These are phyloP conservation scores for Mrakia frigida DNA, from an alignment of 768 basidiomycete species.

Conservation along the genomic window DNA sequence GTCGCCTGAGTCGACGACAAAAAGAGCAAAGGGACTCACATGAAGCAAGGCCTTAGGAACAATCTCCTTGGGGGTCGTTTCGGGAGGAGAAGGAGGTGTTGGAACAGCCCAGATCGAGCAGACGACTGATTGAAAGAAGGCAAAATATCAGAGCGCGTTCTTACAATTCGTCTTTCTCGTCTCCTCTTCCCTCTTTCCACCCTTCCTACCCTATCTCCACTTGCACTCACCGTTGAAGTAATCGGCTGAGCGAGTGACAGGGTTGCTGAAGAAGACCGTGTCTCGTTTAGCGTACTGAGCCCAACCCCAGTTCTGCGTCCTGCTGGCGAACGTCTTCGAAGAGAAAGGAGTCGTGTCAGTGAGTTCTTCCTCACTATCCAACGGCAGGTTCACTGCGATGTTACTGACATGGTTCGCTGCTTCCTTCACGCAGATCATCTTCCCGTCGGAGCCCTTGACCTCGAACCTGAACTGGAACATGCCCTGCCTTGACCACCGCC, in stretches of 20 bases:
- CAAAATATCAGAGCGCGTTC: no score
- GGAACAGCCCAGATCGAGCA: slow-evolving; percentile 7
- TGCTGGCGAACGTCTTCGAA: slow-evolving; percentile 20
- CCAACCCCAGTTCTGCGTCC: slow-evolving; percentile 26
- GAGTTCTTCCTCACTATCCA: no score
- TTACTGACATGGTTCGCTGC: slow-evolving; percentile 15
- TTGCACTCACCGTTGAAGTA: neutral
- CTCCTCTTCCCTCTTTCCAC: no score
- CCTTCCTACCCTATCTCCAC: no score
- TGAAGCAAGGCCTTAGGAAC: neutral
- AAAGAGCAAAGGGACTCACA: no score
- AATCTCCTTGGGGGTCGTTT: neutral
- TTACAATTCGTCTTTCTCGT: no score
- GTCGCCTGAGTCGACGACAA: neutral
- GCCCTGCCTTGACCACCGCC: slow-evolving; percentile 6
- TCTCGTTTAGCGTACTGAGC: neutral
- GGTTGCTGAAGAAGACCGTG: slow-evolving; percentile 19
- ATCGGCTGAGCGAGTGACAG: neutral
- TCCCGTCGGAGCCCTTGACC: slow-evolving; percentile 13
- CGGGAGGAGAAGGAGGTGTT: neutral
- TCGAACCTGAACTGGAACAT: slow-evolving; percentile 21
- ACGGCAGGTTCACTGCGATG: no score
- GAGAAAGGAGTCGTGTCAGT: no score
- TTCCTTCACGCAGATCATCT: slow-evolving; percentile 23
- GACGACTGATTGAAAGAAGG: neutral